These are phyloP conservation scores for Saccharomyces cerevisiae DNA, from an alignment of 805 yeast genomes.

Conservation along the genomic window DNA sequence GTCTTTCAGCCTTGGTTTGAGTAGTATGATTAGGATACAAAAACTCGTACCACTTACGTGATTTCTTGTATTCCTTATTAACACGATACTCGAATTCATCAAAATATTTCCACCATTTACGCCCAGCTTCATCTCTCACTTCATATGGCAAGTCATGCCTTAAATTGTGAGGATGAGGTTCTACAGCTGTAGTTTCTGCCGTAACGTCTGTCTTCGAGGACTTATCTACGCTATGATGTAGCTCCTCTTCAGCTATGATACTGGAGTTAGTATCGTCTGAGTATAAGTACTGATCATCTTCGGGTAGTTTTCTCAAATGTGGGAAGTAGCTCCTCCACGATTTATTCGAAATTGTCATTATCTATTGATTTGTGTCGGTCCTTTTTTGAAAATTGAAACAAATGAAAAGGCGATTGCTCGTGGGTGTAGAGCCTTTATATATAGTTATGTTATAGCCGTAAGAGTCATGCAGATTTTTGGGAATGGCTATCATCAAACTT, in stretches of 20 bases:
- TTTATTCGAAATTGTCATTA: not conserved
- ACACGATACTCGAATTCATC: conserved; percentile 46
- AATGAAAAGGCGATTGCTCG: not conserved
- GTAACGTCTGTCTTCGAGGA: not conserved
- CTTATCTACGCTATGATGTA: not conserved
- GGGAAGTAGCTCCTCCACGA: conserved; percentile 20
- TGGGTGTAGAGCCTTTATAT: not conserved
- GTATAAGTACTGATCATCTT: conserved; percentile 4
- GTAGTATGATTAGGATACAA: conserved; percentile 30
- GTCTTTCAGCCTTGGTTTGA: conserved; percentile 38
- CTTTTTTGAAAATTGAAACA: not conserved
- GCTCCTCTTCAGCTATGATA: not conserved
- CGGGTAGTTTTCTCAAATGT: conserved; percentile 21
- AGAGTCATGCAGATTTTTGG: not conserved
- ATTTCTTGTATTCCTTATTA: conserved; percentile 28
- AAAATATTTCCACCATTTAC: conserved; percentile 40
- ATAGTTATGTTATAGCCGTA: not conserved
- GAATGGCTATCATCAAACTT: not conserved
- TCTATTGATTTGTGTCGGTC: not conserved
- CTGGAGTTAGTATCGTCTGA: conserved; percentile 1
- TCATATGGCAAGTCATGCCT: conserved; percentile 32
- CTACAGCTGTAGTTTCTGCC: not conserved
- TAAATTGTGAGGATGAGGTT: conserved; percentile 8
- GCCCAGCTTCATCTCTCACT: conserved; percentile 33
- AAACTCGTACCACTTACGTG: conserved; percentile 29